These are phyloP conservation scores for Sordaria brevicollis DNA, from an alignment of 495 filamentous ascomycete genomes.

Conservation along the genomic window DNA sequence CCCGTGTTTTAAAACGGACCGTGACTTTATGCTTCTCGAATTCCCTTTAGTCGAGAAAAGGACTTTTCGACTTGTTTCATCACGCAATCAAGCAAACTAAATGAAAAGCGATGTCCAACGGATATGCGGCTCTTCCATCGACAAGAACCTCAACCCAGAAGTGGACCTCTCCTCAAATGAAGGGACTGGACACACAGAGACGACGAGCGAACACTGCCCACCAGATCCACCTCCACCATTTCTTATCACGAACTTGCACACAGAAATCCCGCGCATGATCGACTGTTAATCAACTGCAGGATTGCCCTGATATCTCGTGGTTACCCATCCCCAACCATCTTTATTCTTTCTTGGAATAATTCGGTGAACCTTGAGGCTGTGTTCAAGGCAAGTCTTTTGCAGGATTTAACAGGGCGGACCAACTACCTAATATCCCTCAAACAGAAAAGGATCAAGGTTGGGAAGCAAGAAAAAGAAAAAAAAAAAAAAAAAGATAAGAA, in stretches of 20 bases:
- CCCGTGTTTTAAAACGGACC: not conserved
- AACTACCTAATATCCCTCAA: too few species aligned
- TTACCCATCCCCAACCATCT: not conserved
- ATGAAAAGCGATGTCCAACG: not conserved
- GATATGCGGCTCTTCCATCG: not conserved
- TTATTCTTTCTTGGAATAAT: not conserved
- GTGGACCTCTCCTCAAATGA: not conserved
- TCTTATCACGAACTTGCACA: not conserved
- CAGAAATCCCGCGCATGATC: not conserved
- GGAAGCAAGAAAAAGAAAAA: too few species aligned
- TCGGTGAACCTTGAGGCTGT: not conserved
- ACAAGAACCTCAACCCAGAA: not conserved
- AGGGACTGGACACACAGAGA: too few species aligned
- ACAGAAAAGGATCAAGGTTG: too few species aligned
- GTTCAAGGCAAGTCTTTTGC: not conserved
- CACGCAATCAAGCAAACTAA: not conserved
- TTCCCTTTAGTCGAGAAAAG: too few species aligned
- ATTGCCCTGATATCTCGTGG: too few species aligned
- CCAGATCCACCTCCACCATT: not conserved
- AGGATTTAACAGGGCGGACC: not conserved
- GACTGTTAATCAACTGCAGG: not conserved
- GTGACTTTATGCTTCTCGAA: not conserved
- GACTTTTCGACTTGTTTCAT: not conserved
- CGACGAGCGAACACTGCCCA: not conserved
- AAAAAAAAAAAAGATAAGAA: too few species aligned